Percentiles rank a stretch among this genome's conserved stretches.
These are phyloP conservation scores for Backusella psychrophila DNA, from an alignment of 192 early-diverging fungal species.

Conservation along the genomic window DNA sequence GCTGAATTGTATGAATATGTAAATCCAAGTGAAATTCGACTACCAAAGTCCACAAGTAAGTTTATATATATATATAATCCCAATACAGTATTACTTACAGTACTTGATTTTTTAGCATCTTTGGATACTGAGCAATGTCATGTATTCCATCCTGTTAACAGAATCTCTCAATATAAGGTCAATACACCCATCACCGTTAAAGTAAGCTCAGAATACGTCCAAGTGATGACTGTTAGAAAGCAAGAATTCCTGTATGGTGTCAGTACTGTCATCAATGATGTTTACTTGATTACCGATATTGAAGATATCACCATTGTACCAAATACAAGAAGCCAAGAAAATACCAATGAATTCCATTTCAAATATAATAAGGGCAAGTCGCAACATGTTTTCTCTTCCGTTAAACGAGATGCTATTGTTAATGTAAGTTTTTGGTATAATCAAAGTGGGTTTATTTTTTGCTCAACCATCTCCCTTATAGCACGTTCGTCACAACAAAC, in stretches of 20 bases:
- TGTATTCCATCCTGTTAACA: constrained; percentile 64
- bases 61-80: not conserved
- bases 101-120: constrained; percentile 36
- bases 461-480: constrained; percentile 37
- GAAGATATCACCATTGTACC: constrained; percentile 31
- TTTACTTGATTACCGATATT: constrained; percentile 66
- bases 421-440: constrained; percentile 15
- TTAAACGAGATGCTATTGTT: constrained; percentile 68
- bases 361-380: constrained; percentile 69
- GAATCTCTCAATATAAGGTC: constrained; percentile 63
- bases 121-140: constrained; percentile 71
- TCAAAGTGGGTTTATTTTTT: not conserved
- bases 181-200: constrained; percentile 78
- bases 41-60: constrained; percentile 71
- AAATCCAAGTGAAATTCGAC: constrained; percentile 63
- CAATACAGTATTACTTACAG: not conserved
- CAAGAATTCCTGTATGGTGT: constrained; percentile 61
- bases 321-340: constrained; percentile 39
- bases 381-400: constrained; percentile 65
- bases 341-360: constrained; percentile 74
- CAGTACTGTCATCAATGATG: constrained; percentile 77
- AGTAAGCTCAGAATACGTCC: constrained; percentile 78
- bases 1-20: constrained; percentile 77
- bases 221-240: constrained; percentile 63
- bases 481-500: constrained; percentile 69